These are phyloP conservation scores for Globisporangium megalacanthum DNA, from an alignment of 352 stramenopile genomes.

Conservation along the genomic window DNA sequence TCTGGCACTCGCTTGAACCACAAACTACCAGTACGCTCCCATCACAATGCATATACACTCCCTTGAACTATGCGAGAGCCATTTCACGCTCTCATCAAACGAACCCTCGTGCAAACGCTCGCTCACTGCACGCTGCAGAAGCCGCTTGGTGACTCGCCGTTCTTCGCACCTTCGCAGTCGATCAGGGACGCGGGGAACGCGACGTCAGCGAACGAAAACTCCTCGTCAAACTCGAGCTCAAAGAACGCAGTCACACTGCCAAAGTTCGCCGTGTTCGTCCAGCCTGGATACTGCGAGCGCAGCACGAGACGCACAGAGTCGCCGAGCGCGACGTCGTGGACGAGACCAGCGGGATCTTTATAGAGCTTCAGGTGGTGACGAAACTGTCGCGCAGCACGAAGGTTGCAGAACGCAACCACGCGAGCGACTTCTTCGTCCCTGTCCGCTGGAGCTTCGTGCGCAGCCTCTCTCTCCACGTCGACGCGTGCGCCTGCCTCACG, in stretches of 20 bases:
- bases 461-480: neutral
- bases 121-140: neutral
- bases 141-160: neutral
- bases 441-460: neutral
- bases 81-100: neutral
- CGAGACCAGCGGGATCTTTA: slow-evolving; percentile 19
- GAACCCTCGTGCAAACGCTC: neutral
- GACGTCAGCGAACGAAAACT: slow-evolving; percentile 30
- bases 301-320: slow-evolving; percentile 41
- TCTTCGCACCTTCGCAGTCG: neutral
- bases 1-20: neutral
- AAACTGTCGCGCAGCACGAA: slow-evolving; percentile 35
- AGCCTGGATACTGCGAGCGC: slow-evolving; percentile 43
- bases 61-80: no score
- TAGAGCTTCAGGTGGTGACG: slow-evolving; percentile 61
- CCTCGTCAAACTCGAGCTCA: slow-evolving; percentile 38
- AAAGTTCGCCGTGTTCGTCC: slow-evolving; percentile 58
- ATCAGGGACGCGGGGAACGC: neutral
- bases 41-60: neutral
- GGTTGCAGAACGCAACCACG: slow-evolving; percentile 34
- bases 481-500: neutral
- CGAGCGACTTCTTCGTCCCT: slow-evolving; percentile 19
- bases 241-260: slow-evolving; percentile 42
- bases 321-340: slow-evolving; percentile 35
- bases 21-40: no score